Conservation (phyloP, 73 alveolate species). For the Loxodes magnus region DNA sequence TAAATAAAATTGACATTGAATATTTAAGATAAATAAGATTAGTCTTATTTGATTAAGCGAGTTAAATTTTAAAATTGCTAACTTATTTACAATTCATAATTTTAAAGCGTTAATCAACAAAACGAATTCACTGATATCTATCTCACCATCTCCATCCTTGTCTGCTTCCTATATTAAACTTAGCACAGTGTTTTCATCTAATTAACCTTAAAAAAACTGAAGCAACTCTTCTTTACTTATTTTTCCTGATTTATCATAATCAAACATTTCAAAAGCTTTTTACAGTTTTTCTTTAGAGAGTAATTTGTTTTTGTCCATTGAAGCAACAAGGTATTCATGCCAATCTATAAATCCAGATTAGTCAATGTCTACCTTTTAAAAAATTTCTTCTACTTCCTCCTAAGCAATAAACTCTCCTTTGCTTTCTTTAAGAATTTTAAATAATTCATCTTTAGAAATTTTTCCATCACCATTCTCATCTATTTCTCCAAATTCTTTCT, state of each 20-base stretch:
- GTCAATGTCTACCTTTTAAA: slow-evolving; percentile 33
- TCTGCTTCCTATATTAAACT: slow-evolving; percentile 28
- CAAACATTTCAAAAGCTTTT: slow-evolving; percentile 50
- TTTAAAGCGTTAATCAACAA: not conserved
- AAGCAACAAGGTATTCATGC: slow-evolving; percentile 52
- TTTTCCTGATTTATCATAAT: slow-evolving; percentile 38
- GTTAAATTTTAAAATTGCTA: no score
- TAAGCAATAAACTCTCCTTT: slow-evolving; percentile 15
- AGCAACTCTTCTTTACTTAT: slow-evolving; percentile 23
- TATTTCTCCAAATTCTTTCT: slow-evolving; percentile 49
- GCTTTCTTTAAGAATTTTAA: slow-evolving; percentile 31
- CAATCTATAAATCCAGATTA: slow-evolving; percentile 56
- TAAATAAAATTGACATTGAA: no score
- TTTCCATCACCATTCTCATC: slow-evolving; percentile 75
- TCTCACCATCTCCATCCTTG: slow-evolving; percentile 54
- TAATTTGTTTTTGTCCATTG: slow-evolving; percentile 13
- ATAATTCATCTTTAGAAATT: slow-evolving; percentile 52
- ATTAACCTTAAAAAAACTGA: slow-evolving; percentile 8
- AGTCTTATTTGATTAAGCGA: no score
- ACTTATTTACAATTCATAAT: no score
- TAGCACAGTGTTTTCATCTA: not conserved
- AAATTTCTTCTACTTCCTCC: slow-evolving; percentile 21
- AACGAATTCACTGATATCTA: slow-evolving; percentile 28
- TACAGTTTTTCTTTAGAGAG: slow-evolving; percentile 26
- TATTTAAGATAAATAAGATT: no score